Percentiles rank a stretch among this genome's conserved stretches.
Conservation (phyloP, 2,329 filamentous ascomycete species). For the Neonectria coccinea region DNA sequence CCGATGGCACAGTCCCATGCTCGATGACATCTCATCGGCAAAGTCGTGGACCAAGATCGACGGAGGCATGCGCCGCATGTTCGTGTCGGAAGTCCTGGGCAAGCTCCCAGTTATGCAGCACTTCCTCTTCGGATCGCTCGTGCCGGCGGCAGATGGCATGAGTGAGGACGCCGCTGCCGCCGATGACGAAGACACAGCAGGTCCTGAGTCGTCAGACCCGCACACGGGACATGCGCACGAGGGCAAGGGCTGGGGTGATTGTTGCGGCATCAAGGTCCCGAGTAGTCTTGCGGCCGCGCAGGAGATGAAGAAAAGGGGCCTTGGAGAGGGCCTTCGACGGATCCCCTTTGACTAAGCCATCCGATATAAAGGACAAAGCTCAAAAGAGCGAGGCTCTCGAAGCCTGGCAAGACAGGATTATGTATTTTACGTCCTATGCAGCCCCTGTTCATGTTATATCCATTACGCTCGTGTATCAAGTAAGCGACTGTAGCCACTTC, state of each 20-base stretch:
- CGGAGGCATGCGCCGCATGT: constrained; percentile 96
- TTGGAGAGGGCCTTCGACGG: constrained; percentile 71
- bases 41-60: constrained; percentile 94
- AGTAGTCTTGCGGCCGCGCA: constrained; percentile 92
- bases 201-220: constrained; percentile 71
- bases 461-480: background rate
- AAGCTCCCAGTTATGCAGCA: constrained; percentile 99
- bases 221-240: constrained; percentile 73
- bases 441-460: constrained; percentile 13
- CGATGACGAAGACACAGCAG: constrained; percentile 61
- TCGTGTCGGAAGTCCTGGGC: constrained; percentile 88
- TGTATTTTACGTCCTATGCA: constrained; percentile 16
- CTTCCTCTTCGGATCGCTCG: constrained; percentile 89
- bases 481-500: background rate
- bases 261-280: constrained; percentile 97
- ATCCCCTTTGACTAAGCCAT: constrained; percentile 81
- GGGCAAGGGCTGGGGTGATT: constrained; percentile 87
- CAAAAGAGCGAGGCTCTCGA: constrained; percentile 8
- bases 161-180: constrained; percentile 65
- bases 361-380: background rate
- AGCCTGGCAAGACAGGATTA: constrained; percentile 11
- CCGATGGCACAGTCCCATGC: constrained; percentile 97
- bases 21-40: constrained; percentile 94
- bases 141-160: constrained; percentile 87
- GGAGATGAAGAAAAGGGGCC: constrained; percentile 83